A percentile compares a stretch with the other conserved stretches of the same genome.
Evolutionary conservation across 225 moss, liverwort and hornwort species (phyloP).

Genomic region (Neckera pumila): DNA sequence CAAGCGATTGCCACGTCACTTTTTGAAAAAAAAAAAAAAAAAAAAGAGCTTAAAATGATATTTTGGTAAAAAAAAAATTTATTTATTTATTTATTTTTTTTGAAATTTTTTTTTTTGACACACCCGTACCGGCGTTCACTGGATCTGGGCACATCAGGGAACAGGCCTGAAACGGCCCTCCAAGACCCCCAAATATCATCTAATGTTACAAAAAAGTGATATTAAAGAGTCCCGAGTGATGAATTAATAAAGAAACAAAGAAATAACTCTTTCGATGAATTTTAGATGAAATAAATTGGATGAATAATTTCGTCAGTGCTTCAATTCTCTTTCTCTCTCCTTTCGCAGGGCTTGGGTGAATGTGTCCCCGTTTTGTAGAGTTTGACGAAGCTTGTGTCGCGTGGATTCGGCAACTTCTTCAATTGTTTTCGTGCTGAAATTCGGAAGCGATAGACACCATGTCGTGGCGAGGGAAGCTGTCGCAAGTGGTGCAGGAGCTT

Average conservation of each 20-base stretch:
- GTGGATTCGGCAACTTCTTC: background rate
- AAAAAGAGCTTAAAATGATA: too few relatives aligned
- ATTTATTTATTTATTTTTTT: too few relatives aligned
- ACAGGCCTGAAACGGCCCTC: too few relatives aligned
- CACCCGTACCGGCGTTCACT: too few relatives aligned
- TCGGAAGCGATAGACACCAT: constrained; percentile 12
- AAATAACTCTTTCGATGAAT: background rate
- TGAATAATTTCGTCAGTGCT: background rate
- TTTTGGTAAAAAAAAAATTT: too few relatives aligned
- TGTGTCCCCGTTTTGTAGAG: background rate
- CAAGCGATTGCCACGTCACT: too few relatives aligned
- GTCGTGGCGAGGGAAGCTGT: constrained; percentile 86
- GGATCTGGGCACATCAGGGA: too few relatives aligned
- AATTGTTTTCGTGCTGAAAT: background rate
- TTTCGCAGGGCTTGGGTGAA: background rate
- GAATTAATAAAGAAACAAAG: too few relatives aligned
- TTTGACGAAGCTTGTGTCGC: background rate
- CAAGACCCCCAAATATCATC: too few relatives aligned
- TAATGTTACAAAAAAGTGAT: background rate
- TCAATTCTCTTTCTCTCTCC: background rate
- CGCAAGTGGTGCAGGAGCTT: constrained; percentile 76
- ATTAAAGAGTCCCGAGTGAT: background rate
- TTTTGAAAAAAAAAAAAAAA: too few relatives aligned
- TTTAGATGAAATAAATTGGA: background rate
- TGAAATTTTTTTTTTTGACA: too few relatives aligned